These are phyloP conservation scores for Blastobotrys serpentis DNA, from an alignment of 1,139 yeast genomes.

Conservation along the genomic window DNA sequence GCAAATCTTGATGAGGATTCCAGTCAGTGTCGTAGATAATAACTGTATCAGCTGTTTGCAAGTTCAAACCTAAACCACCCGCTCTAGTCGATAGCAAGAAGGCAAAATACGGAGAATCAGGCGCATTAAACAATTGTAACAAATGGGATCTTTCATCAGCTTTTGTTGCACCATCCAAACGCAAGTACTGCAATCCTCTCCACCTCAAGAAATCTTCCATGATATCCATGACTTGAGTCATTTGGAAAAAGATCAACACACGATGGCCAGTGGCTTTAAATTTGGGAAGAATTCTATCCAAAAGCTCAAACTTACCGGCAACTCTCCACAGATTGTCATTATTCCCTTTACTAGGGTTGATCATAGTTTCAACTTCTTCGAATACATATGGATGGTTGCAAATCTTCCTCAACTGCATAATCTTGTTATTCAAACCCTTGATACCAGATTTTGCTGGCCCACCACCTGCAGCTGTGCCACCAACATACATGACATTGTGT, in stretches of 20 bases:
- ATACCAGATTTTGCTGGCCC: constrained; percentile 54
- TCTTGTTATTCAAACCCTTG: constrained; percentile 88
- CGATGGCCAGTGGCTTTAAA: constrained; percentile 84
- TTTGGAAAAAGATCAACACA: constrained; percentile 90
- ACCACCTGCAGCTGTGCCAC: constrained; percentile 57
- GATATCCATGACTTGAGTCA: constrained; percentile 98
- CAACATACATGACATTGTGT: constrained; percentile 83
- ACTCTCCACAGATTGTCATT: constrained; percentile 73
- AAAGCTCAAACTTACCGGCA: constrained; percentile 87
- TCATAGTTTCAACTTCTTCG: constrained; percentile 85
- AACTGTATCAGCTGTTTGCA: constrained; percentile 97
- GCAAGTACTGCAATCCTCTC: constrained; percentile 72
- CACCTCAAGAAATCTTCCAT: constrained; percentile 92
- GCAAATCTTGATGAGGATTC: constrained; percentile 99
- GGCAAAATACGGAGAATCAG: constrained; percentile 82
- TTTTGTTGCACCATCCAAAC: constrained; percentile 92
- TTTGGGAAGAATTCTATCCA: constrained; percentile 86
- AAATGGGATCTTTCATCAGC: constrained; percentile 90
- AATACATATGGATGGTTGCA: constrained; percentile 98
- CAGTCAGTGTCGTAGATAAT: constrained; percentile 95
- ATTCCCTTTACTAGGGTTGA: constrained; percentile 72
- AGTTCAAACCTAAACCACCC: constrained; percentile 93
- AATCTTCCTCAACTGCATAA: constrained; percentile 94
- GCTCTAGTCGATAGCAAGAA: constrained; percentile 93
- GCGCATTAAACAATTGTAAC: constrained; percentile 82